Percentiles rank a stretch among this genome's conserved stretches.
Evolutionary conservation across 495 filamentous ascomycete species (phyloP).

Genomic region (Recurvomyces mirabilis): DNA sequence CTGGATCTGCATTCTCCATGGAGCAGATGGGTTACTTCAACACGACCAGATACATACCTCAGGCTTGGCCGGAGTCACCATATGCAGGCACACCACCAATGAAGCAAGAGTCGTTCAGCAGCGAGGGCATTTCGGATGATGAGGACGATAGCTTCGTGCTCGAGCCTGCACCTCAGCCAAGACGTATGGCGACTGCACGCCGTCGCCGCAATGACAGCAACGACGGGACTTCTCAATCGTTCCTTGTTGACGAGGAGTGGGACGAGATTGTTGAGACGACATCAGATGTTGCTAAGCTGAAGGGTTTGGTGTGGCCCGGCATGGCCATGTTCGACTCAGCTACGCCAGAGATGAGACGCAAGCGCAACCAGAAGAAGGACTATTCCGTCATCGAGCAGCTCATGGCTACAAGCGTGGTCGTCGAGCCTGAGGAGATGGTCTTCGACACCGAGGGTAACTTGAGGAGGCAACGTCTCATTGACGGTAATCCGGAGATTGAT

Average conservation of each 20-base stretch:
- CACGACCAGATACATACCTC: constrained; percentile 4
- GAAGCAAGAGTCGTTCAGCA: constrained; percentile 14
- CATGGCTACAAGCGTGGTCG: constrained; percentile 50
- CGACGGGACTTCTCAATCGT: constrained; percentile 8
- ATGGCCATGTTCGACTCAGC: constrained; percentile 88
- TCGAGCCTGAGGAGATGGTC: constrained; percentile 62
- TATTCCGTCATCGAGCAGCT: constrained; percentile 57
- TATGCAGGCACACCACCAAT: constrained; percentile 1
- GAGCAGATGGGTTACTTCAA: neutral
- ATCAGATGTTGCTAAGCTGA: constrained; percentile 44
- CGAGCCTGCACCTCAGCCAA: neutral
- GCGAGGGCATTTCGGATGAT: neutral
- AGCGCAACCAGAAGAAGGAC: constrained; percentile 80
- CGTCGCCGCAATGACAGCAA: neutral
- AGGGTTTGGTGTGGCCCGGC: constrained; percentile 68
- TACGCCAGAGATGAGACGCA: constrained; percentile 60
- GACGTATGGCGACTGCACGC: neutral
- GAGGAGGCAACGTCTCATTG: constrained; percentile 46
- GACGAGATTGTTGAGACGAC: constrained; percentile 7
- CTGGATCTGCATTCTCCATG: neutral
- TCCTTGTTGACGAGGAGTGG: constrained; percentile 18
- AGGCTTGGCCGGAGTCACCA: constrained; percentile 5
- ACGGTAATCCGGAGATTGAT: constrained; percentile 11
- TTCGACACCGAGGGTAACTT: constrained; percentile 45
- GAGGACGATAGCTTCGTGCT: constrained; percentile 6